These are phyloP conservation scores for Amniculicola lignicola DNA, from an alignment of 495 filamentous ascomycete genomes.

Conservation along the genomic window DNA sequence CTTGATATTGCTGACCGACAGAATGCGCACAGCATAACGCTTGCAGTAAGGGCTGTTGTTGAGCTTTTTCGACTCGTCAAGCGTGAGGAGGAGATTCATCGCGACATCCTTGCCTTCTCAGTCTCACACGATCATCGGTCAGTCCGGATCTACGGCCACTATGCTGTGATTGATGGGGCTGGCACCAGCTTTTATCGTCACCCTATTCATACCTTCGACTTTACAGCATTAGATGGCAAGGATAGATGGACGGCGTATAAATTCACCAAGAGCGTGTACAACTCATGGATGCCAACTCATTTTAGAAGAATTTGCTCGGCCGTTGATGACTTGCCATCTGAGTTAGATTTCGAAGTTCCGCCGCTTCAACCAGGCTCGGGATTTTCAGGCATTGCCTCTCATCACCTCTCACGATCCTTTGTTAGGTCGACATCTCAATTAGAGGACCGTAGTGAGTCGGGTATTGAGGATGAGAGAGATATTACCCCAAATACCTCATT, in stretches of 20 bases:
- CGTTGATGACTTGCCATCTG: background rate
- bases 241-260: background rate
- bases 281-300: background rate
- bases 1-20: slow-evolving; percentile 43
- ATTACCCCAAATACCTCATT: no score
- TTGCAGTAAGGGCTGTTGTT: slow-evolving; percentile 38
- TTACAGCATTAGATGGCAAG: background rate
- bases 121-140: slow-evolving; percentile 46
- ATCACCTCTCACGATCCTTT: slow-evolving; percentile 4
- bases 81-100: background rate
- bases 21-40: slow-evolving; percentile 43
- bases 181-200: slow-evolving; percentile 41
- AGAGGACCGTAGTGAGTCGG: background rate
- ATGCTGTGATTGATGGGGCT: slow-evolving; percentile 20
- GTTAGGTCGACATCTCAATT: background rate
- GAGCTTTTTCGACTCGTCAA: slow-evolving; percentile 32
- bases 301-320: background rate
- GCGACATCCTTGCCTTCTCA: slow-evolving; percentile 41
- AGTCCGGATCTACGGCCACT: slow-evolving; percentile 39
- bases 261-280: background rate
- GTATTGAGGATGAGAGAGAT: background rate
- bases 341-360: background rate
- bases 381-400: no score
- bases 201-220: slow-evolving; percentile 30
- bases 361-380: slow-evolving; percentile 2